A percentile compares a stretch with the other conserved stretches of the same genome.
Conservation (phyloP, 345 rosid species). For the Lepidium didymum region DNA sequence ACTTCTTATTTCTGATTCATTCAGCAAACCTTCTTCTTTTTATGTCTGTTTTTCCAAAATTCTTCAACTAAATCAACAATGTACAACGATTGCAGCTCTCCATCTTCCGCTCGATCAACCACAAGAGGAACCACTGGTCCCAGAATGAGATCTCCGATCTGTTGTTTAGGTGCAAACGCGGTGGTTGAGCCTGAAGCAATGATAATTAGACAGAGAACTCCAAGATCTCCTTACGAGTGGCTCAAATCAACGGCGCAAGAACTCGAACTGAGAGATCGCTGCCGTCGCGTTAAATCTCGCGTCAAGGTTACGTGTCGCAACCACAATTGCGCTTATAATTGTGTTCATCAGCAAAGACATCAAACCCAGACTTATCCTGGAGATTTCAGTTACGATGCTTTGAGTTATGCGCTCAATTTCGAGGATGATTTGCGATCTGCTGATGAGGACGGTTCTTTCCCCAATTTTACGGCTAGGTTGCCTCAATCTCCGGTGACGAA, state of each 20-base stretch:
- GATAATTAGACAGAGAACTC: conserved; percentile 23
- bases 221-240: conserved; percentile 41
- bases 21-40: not conserved
- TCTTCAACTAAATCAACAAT: conserved; percentile 1
- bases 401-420: conserved; percentile 67
- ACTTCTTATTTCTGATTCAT: not conserved
- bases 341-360: conserved; percentile 7
- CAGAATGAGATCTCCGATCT: conserved; percentile 32
- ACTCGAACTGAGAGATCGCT: conserved; percentile 36
- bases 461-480: conserved; percentile 45
- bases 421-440: conserved; percentile 34
- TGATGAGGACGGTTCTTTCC: conserved; percentile 32
- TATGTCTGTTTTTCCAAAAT: not conserved
- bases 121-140: not conserved
- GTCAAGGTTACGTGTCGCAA: conserved; percentile 24
- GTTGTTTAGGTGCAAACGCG: conserved; percentile 34
- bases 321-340: conserved; percentile 15
- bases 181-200: conserved; percentile 20
- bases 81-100: conserved; percentile 27
- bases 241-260: conserved; percentile 37
- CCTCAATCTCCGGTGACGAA: conserved; percentile 39
- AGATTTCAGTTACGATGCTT: conserved; percentile 59
- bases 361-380: conserved; percentile 27
- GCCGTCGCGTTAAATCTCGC: conserved; percentile 33
- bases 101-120: conserved; percentile 29